Conservation (phyloP, 768 basidiomycete species). For the Mycena rosella region DNA sequence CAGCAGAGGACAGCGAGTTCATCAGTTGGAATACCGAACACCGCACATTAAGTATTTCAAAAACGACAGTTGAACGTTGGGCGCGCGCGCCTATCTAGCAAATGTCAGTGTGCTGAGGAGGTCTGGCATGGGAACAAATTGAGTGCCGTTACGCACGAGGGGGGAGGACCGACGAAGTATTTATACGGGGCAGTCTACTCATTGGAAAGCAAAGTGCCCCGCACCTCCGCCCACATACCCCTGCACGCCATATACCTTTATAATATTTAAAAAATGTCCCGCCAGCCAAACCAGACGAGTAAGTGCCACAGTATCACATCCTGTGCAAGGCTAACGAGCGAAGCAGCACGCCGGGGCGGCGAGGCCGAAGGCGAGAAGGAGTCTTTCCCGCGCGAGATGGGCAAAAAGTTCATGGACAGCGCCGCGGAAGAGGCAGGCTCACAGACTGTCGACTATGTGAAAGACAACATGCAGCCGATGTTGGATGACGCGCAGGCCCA, state of each 20-base stretch:
- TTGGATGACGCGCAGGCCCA: slow-evolving; percentile 31
- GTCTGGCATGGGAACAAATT: slow-evolving; percentile 21
- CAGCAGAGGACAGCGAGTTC: neutral
- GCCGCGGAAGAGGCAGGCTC: slow-evolving; percentile 44
- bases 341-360: slow-evolving; percentile 9
- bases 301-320: neutral
- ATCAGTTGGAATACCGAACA: neutral
- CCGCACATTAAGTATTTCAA: neutral
- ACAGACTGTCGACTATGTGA: slow-evolving; percentile 43
- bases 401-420: slow-evolving; percentile 37
- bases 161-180: slow-evolving; percentile 6
- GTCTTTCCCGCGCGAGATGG: slow-evolving; percentile 37
- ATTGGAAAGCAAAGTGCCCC: neutral
- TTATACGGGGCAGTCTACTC: slow-evolving; percentile 7
- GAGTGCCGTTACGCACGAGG: slow-evolving; percentile 8
- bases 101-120: slow-evolving; percentile 10
- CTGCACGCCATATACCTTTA: slow-evolving; percentile 20
- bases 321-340: neutral
- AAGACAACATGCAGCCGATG: slow-evolving; percentile 37
- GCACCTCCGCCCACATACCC: slow-evolving; percentile 16
- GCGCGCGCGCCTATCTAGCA: slow-evolving; percentile 24
- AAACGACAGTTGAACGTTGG: slow-evolving; percentile 26
- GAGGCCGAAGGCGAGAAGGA: slow-evolving; percentile 17
- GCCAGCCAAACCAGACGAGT: neutral
- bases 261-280: slow-evolving; percentile 4